Base-by-base conservation (phyloP, 805 yeast species). In the Schwanniomyces pseudopolymorphus region DNA sequence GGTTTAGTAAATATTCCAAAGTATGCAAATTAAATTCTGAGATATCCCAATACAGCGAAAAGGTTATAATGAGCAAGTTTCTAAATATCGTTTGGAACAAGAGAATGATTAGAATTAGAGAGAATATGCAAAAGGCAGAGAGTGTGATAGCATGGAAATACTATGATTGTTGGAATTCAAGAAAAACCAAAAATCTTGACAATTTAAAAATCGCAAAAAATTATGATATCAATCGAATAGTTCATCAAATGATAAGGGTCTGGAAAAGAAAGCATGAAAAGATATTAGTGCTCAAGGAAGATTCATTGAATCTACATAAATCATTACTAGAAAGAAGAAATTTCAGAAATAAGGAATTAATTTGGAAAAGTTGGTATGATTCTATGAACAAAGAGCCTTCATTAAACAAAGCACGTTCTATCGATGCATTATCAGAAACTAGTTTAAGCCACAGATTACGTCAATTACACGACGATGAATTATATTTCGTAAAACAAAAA, bases 381-480 rank as follows among this genome's bases (percentile, higher is more conserved):
- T 22, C 37, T 16, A 21, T 46, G 44, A 43, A 43, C 9, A 28
- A 24, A 1, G 28, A 28, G 13, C 14, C 16, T 28, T 16, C 21
- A 31, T 17, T 33, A 5, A 27, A 14, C 16, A 21, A 5, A n/a
- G 6, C 5, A n/a, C n/a, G n/a, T n/a, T n/a, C n/a, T n/a, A n/a
- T n/a, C n/a, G 25, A 20, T 11, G 2, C 16, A 8, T 13, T 13
- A 24, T 38, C 25, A 17, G 46, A 41, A 14, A 40, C 43, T 14
- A 14, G 39, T 16, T 31, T 50, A 25, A 47, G 48, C 19, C 37
- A 48, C 5, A 60, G 52, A 42, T 35, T 61, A 17, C 26, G 31
- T 6, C 33, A 37, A 9, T 41, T 64, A 28, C 40, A 40, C 6
- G n/a, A 33, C 1, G 10, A 54, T 5, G 64, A 64, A 35, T 47